These are phyloP conservation scores for Apostasia ramifera DNA, from an alignment of 106 monocot genomes.

Conservation along the genomic window DNA sequence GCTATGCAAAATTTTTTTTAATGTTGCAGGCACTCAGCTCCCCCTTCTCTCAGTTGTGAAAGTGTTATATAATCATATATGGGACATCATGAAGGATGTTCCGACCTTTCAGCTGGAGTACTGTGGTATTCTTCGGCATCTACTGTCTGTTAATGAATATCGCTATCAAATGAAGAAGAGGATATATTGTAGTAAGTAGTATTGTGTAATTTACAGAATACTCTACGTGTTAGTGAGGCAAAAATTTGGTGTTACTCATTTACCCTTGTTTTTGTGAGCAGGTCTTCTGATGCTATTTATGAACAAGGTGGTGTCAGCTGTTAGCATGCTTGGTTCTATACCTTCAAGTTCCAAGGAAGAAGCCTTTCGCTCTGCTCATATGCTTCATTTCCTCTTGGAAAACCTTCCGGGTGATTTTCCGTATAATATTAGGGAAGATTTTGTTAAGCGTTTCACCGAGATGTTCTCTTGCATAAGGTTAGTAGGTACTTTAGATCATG, in stretches of 20 bases:
- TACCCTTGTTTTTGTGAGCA: conserved; percentile 11
- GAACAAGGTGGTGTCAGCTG: conserved; percentile 33
- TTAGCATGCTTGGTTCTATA: conserved; percentile 21
- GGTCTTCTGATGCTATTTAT: conserved; percentile 60
- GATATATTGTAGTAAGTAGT: conserved; percentile 52
- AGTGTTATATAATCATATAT: conserved; percentile 64
- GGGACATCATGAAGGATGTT: conserved; percentile 54
- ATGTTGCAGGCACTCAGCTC: conserved; percentile 43
- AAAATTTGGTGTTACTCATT: conserved; percentile 2
- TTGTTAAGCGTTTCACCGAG: conserved; percentile 47
- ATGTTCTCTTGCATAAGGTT: conserved; percentile 64
- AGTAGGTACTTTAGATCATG: neutral
- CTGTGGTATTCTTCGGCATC: conserved; percentile 61
- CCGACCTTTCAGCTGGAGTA: conserved; percentile 67
- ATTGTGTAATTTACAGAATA: neutral
- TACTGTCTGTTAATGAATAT: conserved; percentile 60
- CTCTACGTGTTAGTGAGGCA: neutral
- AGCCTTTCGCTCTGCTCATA: conserved; percentile 53
- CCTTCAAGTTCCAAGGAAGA: conserved; percentile 65
- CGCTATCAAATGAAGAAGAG: conserved; percentile 67
- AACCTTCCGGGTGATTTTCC: conserved; percentile 92
- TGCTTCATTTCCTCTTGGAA: conserved; percentile 70
- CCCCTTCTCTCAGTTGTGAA: conserved; percentile 57
- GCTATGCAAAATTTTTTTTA: neutral
- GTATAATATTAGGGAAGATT: conserved; percentile 42